A percentile compares a stretch with the other conserved stretches of the same genome.
Conservation (phyloP, 306 rosid genomes). For the Phaseolus lunatus region DNA sequence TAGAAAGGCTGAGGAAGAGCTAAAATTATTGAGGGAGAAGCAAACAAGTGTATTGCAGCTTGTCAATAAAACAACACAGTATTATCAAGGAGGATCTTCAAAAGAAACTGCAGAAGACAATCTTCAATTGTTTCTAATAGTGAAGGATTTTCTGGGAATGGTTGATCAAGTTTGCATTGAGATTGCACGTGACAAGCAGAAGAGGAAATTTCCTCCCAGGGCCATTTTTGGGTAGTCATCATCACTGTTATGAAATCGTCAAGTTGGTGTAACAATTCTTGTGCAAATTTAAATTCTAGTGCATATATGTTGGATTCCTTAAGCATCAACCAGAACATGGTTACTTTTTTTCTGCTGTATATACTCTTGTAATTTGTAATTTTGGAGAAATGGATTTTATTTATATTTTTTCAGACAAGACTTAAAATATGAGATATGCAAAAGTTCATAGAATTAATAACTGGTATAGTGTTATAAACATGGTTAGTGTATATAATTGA, state of each 20-base stretch:
- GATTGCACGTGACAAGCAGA: conserved; percentile 65
- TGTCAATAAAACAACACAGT: conserved; percentile 67
- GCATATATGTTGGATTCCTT: conserved; percentile 29
- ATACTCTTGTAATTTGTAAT: conserved; percentile 15
- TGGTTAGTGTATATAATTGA: no score
- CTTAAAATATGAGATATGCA: no score
- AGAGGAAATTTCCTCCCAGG: conserved; percentile 48
- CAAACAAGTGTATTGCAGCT: conserved; percentile 61
- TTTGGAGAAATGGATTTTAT: conserved; percentile 1
- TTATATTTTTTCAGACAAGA: conserved; percentile 22
- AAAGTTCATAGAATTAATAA: no score
- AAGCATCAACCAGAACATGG: not conserved
- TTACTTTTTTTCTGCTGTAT: not conserved
- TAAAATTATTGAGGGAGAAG: conserved; percentile 53
- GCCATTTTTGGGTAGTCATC: conserved; percentile 42
- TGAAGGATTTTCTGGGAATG: conserved; percentile 82
- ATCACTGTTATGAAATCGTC: no score
- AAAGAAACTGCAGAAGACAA: conserved; percentile 57
- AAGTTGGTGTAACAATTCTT: no score
- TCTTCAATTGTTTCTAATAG: conserved; percentile 68
- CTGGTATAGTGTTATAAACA: no score
- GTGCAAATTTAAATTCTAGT: conserved; percentile 16
- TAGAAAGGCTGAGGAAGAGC: conserved; percentile 56
- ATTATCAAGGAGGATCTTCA: conserved; percentile 69
- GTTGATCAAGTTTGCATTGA: conserved; percentile 77